These are phyloP conservation scores for Cyberlindnera galapagoensis DNA, from an alignment of 805 yeast species.

Conservation along the genomic window DNA sequence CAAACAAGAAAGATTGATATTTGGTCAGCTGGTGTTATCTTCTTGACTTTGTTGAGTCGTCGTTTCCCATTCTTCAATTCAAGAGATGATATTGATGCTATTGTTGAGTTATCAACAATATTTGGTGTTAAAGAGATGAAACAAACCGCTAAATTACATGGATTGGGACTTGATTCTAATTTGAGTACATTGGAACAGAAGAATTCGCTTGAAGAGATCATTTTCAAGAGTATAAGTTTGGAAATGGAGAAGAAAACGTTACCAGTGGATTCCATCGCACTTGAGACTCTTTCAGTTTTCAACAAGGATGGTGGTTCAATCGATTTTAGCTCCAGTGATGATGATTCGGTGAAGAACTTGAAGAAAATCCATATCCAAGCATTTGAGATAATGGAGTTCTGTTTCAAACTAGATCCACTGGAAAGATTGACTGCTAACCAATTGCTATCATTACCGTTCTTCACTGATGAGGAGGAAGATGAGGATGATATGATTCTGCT, in stretches of 20 bases:
- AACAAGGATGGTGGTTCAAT: conserved; percentile 9
- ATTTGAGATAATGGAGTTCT: conserved; percentile 27
- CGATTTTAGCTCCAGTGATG: conserved; percentile 2
- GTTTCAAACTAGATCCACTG: conserved; percentile 75
- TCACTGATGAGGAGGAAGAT: conserved; percentile 16
- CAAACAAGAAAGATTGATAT: conserved; percentile 68
- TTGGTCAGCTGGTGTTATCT: conserved; percentile 78
- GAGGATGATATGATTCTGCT: conserved; percentile 12
- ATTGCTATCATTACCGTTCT: conserved; percentile 37
- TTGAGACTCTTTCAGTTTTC: conserved; percentile 48
- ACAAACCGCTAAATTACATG: conserved; percentile 78
- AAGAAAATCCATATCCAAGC: conserved; percentile 18
- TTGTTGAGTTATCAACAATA: conserved; percentile 73
- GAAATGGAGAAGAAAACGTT: conserved; percentile 55
- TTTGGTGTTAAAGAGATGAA: conserved; percentile 73
- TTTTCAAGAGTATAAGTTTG: conserved; percentile 33
- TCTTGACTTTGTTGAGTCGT: conserved; percentile 68
- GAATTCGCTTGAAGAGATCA: conserved; percentile 27
- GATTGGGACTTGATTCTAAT: conserved; percentile 73
- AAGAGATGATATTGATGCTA: conserved; percentile 87
- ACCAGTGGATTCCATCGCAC: conserved; percentile 66
- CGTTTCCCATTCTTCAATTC: conserved; percentile 93
- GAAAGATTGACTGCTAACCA: conserved; percentile 79
- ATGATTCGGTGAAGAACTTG: conserved; percentile 1
- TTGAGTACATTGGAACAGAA: conserved; percentile 39